Conservation (phyloP, 1,284 basidiomycete genomes). For the Tilletia horrida region DNA sequence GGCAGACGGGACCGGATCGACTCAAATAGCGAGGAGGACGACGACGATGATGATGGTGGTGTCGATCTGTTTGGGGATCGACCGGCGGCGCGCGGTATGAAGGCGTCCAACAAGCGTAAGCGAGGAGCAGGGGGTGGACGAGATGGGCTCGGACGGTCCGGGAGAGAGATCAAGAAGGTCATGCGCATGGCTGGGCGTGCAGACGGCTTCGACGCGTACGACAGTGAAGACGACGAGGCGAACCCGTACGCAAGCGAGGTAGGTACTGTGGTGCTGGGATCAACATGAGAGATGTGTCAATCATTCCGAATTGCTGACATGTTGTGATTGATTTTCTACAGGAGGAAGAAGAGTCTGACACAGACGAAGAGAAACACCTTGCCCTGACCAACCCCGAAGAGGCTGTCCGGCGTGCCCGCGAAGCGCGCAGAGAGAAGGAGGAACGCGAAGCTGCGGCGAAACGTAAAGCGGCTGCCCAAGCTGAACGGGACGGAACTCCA, state of each 20-base stretch:
- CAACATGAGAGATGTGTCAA: no score
- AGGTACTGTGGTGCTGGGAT: no score
- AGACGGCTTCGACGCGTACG: conserved; percentile 50
- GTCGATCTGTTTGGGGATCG: conserved; percentile 26
- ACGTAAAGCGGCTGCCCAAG: not conserved
- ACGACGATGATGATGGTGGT: conserved; percentile 32
- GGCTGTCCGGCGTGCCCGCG: conserved; percentile 49
- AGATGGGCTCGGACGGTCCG: conserved; percentile 48
- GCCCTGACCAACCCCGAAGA: conserved; percentile 53
- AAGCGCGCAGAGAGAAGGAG: conserved; percentile 29
- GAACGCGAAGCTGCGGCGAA: conserved; percentile 21
- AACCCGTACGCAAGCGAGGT: conserved; percentile 50
- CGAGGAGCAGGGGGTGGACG: conserved; percentile 28
- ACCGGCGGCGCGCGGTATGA: not conserved
- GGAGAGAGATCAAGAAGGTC: conserved; percentile 54
- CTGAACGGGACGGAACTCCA: conserved; percentile 3
- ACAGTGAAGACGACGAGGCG: conserved; percentile 50
- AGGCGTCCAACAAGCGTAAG: conserved; percentile 13
- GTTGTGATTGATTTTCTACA: not conserved
- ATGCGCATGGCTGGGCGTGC: conserved; percentile 49
- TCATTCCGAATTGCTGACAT: no score
- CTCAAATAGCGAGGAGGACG: conserved; percentile 26
- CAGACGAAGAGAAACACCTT: conserved; percentile 47
- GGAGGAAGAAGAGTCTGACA: conserved; percentile 19
- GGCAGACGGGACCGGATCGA: conserved; percentile 13